Evolutionary conservation across 2,329 filamentous ascomycete genomes (phyloP), one percentile per base, ranked within the genome.

Genomic region (Exophiala lecanii-corni): DNA sequence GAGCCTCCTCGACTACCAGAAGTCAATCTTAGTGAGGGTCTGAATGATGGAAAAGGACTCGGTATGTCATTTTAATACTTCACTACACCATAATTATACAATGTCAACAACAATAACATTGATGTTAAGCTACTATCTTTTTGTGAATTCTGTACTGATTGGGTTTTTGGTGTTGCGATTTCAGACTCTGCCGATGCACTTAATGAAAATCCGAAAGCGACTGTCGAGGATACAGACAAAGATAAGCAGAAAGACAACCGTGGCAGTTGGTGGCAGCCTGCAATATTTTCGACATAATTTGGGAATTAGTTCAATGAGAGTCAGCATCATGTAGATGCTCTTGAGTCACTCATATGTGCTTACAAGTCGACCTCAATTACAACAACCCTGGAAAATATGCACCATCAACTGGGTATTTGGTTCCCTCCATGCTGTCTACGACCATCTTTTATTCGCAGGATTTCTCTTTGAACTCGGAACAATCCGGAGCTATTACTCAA

Each of bases 21-120:
- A 77, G 58, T 97, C 96, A 12, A 89, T 84, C 58, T 88, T 94
- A 13, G 86, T 89, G 50, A 78, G 78, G 19, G 96, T 73, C 2
- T 89, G 86, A 37, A 98, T 72, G 4, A 86, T 89, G 59, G 96
- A 92, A 28, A 97, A 78, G 23, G 42, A 33, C 36, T 42, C 20
- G 51, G 51, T 54, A 54, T 43, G 51, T 52, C 41, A 30, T 50
- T 53, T 43, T 41, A 41, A 36, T 21, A 45, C 39, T 41, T 33
- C 23, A 26, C 23, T 26, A 26, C 12, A 12, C 12, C 12, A 19
- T 43, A 33, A 39, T 32, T 13, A 13, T 9, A 34, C 25, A 10
- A 37, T 33, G 15, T 38, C 16, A 41, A 34, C 13, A 19, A 19
- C 20, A 30, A 33, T 34, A 33, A 17, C 12, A 36, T 26, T 41